Conservation (phyloP, 768 basidiomycete genomes). For the Candolleomyces eurysporus region DNA sequence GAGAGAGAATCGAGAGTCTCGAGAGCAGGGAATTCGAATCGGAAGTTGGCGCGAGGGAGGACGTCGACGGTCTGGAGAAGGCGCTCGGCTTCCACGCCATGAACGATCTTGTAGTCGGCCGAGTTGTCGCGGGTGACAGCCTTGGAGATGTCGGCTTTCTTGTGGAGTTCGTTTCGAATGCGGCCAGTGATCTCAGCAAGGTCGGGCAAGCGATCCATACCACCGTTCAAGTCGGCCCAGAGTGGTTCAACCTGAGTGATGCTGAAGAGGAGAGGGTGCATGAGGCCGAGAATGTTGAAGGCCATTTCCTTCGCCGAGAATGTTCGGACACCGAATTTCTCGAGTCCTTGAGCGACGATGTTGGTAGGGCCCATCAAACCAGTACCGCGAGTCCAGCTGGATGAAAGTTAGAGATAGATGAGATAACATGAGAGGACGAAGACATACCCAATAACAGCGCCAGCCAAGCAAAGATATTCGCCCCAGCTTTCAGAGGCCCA, state of each 20-base stretch:
- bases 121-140: slow-evolving; percentile 93
- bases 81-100: slow-evolving; percentile 89
- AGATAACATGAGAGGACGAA: neutral
- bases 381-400: slow-evolving; percentile 95
- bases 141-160: slow-evolving; percentile 89
- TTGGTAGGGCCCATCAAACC: slow-evolving; percentile 96
- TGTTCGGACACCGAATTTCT: slow-evolving; percentile 90
- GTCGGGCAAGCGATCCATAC: slow-evolving; percentile 96
- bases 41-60: slow-evolving; percentile 97
- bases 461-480: slow-evolving; percentile 96
- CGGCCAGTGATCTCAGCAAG: slow-evolving; percentile 88
- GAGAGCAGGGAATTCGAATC: slow-evolving; percentile 89
- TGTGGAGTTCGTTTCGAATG: slow-evolving; percentile 77
- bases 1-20: slow-evolving; percentile 66
- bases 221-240: slow-evolving; percentile 98
- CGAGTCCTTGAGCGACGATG: slow-evolving; percentile 91
- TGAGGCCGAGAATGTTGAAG: slow-evolving; percentile 98
- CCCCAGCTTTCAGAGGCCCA: slow-evolving; percentile 99
- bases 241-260: slow-evolving; percentile 99
- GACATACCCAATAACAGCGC: slow-evolving; percentile 93
- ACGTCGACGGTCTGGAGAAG: slow-evolving; percentile 90
- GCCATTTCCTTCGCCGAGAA: slow-evolving; percentile 99
- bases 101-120: slow-evolving; percentile 90
- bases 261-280: slow-evolving; percentile 99
- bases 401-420: slow-evolving; percentile 6